Conservation (phyloP, 78 protist genomes). For the Dictyostelium capitatum region DNA sequence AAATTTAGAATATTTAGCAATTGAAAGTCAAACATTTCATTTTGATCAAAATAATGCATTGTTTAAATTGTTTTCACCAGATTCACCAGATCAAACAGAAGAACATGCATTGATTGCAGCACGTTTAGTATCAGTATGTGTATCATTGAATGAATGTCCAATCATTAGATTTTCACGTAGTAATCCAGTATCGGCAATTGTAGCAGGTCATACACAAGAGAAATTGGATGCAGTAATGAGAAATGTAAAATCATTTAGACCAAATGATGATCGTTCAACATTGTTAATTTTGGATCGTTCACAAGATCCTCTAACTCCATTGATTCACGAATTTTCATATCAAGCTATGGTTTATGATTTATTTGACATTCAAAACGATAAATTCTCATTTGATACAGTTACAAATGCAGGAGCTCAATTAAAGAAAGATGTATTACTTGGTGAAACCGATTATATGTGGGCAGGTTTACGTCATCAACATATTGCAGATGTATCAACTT, state of each 20-base stretch:
- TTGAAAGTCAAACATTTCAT: conserved; percentile 46
- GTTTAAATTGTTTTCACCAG: conserved; percentile 60
- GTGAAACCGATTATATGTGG: conserved; percentile 90
- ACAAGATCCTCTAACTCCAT: conserved; percentile 89
- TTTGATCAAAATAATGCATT: conserved; percentile 53
- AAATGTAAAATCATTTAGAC: conserved; percentile 2
- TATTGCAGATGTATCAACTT: conserved; percentile 87
- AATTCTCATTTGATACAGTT: conserved; percentile 49
- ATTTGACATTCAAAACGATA: conserved; percentile 78
- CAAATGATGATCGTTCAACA: conserved; percentile 56
- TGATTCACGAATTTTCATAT: conserved; percentile 93
- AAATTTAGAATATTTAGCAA: conserved; percentile 79
- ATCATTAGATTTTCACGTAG: conserved; percentile 60
- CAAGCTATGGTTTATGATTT: conserved; percentile 93
- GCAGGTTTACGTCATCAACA: conserved; percentile 80
- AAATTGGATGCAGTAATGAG: conserved; percentile 26
- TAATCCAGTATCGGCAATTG: conserved; percentile 19
- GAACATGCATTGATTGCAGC: conserved; percentile 71
- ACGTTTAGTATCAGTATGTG: conserved; percentile 78
- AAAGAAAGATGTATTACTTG: conserved; percentile 80
- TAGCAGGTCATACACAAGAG: conserved; percentile 69
- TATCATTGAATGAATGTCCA: conserved; percentile 82
- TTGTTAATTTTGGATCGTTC: conserved; percentile 88
- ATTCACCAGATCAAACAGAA: conserved; percentile 33
- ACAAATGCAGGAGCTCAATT: conserved; percentile 19